Percentiles rank a stretch among this genome's conserved stretches.
Conservation (phyloP, 352 stramenopile genomes). For the Albugo laibachii region DNA sequence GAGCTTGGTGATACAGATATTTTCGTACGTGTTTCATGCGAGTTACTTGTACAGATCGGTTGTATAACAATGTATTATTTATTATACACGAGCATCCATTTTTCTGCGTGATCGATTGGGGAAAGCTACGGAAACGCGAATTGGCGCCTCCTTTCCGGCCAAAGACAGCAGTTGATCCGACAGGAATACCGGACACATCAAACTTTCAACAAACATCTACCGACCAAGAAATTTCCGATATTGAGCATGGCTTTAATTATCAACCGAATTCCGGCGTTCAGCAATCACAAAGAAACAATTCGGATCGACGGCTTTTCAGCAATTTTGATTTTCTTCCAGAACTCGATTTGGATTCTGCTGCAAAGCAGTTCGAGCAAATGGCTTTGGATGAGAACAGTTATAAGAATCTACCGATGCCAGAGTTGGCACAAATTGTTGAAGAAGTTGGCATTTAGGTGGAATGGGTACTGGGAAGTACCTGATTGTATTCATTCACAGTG, state of each 20-base stretch:
- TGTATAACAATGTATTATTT: slow-evolving; percentile 1
- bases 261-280: slow-evolving; percentile 17
- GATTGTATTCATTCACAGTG: no score
- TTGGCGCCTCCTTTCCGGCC: slow-evolving; percentile 67
- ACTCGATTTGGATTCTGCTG: slow-evolving; percentile 53
- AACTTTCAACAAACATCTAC: slow-evolving; percentile 77
- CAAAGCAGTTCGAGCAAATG: slow-evolving; percentile 73
- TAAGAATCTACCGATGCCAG: slow-evolving; percentile 51
- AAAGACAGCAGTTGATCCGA: slow-evolving; percentile 53
- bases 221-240: slow-evolving; percentile 73
- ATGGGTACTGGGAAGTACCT: no score
- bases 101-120: slow-evolving; percentile 72
- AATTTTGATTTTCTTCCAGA: slow-evolving; percentile 77
- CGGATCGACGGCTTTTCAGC: slow-evolving; percentile 58
- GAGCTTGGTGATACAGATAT: slow-evolving; percentile 61
- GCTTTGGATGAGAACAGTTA: slow-evolving; percentile 63
- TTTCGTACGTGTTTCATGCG: slow-evolving; percentile 22
- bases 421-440: slow-evolving; percentile 55
- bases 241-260: slow-evolving; percentile 49
- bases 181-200: slow-evolving; percentile 54
- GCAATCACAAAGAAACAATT: slow-evolving; percentile 31
- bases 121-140: slow-evolving; percentile 58
- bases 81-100: slow-evolving; percentile 37
- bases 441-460: no score
- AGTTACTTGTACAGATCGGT: not conserved